Conservation (phyloP, 2,329 filamentous ascomycete species). For the Magnaporthiopsis rhizophila region DNA sequence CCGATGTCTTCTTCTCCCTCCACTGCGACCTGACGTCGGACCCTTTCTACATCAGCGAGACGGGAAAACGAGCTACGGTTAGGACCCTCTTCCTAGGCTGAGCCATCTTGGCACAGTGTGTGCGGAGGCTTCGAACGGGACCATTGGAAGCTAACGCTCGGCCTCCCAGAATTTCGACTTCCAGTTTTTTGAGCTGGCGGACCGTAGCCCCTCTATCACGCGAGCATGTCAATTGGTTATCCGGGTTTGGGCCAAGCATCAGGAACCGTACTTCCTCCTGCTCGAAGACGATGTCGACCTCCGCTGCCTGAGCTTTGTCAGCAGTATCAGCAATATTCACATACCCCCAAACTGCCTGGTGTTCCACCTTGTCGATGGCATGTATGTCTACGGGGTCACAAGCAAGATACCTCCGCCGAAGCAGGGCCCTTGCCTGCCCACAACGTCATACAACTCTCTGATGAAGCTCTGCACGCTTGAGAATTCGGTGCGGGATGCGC, state of each 20-base stretch:
- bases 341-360: conserved; percentile 77
- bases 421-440: conserved; percentile 43
- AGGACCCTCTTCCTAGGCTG: conserved; percentile 7
- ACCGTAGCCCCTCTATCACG: conserved; percentile 54
- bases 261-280: conserved; percentile 50
- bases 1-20: conserved; percentile 83
- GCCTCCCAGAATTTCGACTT: conserved; percentile 72
- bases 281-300: conserved; percentile 67
- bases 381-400: conserved; percentile 73
- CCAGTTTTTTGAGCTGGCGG: conserved; percentile 68
- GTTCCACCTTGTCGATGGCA: conserved; percentile 77
- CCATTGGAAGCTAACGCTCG: neutral
- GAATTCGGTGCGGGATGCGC: conserved; percentile 82
- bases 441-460: conserved; percentile 78
- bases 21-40: conserved; percentile 59
- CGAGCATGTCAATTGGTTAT: conserved; percentile 58
- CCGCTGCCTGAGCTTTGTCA: conserved; percentile 68
- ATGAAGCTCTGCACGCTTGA: conserved; percentile 86
- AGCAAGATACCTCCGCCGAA: conserved; percentile 41
- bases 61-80: conserved; percentile 65
- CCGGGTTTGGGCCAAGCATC: conserved; percentile 64
- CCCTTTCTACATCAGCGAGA: conserved; percentile 86
- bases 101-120: neutral
- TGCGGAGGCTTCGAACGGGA: too few species aligned
- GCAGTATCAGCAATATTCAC: conserved; percentile 59